Evolutionary conservation across 768 basidiomycete species (phyloP), one percentile per base, ranked within the genome.

Genomic region (Tephrocybe sp.): DNA sequence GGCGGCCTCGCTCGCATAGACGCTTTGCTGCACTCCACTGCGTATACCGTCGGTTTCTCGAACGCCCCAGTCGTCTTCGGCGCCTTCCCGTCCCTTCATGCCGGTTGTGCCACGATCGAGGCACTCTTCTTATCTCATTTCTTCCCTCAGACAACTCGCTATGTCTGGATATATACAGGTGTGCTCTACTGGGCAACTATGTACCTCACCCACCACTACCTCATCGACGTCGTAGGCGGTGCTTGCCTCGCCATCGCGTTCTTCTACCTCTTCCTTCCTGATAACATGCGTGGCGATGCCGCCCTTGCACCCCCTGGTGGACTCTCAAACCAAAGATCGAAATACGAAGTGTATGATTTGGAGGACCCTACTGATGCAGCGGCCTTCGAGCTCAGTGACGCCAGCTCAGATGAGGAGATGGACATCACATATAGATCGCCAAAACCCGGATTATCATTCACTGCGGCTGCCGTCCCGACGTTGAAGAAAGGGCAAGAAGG

Each of bases 151-250:
- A 77, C 76, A 26, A 75, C 81, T 1, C 73, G 72, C 2, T 85
- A 78, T 57, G 83, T 85, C 20, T 98, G 93, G 91, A 74, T 70
- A 1, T 99, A 98, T 69, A 86, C 85, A 2, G 84, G 81, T 5
- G 72, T 91, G 15, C 80, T 99, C 3, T 98, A 96, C 68, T 99
- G 97, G 97, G 86, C 91, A 9, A 98, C 96, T 20, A 98, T 98
- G 96, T 98, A 96, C 74, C 87, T 96, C 61, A 92, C 91, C 3
- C 93, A 97, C 69, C 96, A 98, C 73, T 98, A 98, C 76, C 88
- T 99, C 64, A 94, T 99, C 71, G 97, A 99, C 65, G 91, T 98
- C 65, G 91, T 93, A 43, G 90, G 86, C 9, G 97, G 97, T 12
- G 91, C 89, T 0, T 96, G 94, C 65, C 80, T 99, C 56, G 88